Evolutionary conservation across 2,329 filamentous ascomycete genomes (phyloP).

Genomic region (Talaromyces verruculosus): DNA sequence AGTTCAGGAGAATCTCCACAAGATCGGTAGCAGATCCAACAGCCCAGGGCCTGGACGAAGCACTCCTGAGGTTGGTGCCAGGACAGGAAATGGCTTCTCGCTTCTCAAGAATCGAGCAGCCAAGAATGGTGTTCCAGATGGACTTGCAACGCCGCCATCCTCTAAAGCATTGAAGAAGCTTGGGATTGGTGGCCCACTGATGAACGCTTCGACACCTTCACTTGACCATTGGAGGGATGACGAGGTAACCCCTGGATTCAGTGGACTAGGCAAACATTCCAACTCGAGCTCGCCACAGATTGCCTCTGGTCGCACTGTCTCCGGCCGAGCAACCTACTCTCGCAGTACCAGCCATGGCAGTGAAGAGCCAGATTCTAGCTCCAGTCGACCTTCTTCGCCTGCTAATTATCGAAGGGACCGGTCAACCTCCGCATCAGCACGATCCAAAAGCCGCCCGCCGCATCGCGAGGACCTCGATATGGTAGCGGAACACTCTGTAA

Average conservation of each 20-base stretch:
- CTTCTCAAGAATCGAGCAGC: constrained; percentile 45
- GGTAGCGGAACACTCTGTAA: constrained; percentile 48
- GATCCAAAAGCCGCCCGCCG: constrained; percentile 55
- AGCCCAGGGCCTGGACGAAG: constrained; percentile 43
- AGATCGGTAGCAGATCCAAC: constrained; percentile 45
- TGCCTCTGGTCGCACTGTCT: constrained; percentile 21
- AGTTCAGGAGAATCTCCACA: constrained; percentile 51
- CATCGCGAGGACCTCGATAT: constrained; percentile 56
- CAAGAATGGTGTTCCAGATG: constrained; percentile 34
- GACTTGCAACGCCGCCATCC: constrained; percentile 25
- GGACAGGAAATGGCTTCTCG: constrained; percentile 46
- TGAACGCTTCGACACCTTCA: constrained; percentile 39
- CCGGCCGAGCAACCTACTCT: constrained; percentile 22
- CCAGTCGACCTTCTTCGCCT: constrained; percentile 39
- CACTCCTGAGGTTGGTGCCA: constrained; percentile 36
- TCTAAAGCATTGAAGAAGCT: constrained; percentile 44
- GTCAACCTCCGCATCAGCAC: constrained; percentile 55
- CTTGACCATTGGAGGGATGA: constrained; percentile 42
- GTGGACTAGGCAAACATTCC: constrained; percentile 35
- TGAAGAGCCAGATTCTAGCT: constrained; percentile 38
- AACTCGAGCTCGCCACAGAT: constrained; percentile 43
- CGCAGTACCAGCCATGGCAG: constrained; percentile 29
- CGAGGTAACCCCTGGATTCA: constrained; percentile 33
- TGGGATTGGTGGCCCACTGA: constrained; percentile 32
- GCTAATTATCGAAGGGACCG: constrained; percentile 50